Evolutionary conservation across 2,329 filamentous ascomycete genomes (phyloP), one percentile per base, ranked within the genome.

Genomic region (Colletotrichum agaves): DNA sequence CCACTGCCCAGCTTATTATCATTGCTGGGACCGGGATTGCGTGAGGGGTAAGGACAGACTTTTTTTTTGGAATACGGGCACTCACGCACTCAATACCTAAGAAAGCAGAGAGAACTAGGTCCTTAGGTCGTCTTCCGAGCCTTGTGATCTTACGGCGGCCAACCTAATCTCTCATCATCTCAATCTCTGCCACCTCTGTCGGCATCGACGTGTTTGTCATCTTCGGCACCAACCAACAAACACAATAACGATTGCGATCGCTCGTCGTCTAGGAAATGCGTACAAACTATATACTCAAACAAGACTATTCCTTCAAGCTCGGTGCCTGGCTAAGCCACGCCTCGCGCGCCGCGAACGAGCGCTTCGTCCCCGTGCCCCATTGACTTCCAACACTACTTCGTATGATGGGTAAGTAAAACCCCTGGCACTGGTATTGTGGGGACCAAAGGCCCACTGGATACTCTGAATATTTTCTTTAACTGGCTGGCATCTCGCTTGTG

Each of bases 301-400:
- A 27, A 21, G 12, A 27, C 37, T 37, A 50, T 47, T 44, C 13
- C 39, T 55, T 62, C 49, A 44, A 52, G 15, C 47, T n/a, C 37
- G 27, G 10, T 23, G 55, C 44, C 31, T 17, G 33, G 35, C 17
- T 33, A 41, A 43, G 17, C 33, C 23, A 23, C 19, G 43, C 57
- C 46, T 53, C 50, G 50, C 50, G 50, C 33, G 6, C 11, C 15
- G 3, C 23, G 55, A 44, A 12, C 31, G 12, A 49, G 37, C 44
- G 56, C 52, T n/a, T 55, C 35, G 52, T 21, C 31, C 52, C 52
- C 4, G 2, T 23, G 15, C 35, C 12, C 46, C 39, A 59, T 37
- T 19, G 61, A 23, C 37, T 64, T 43, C n/a, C 33, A 17, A 19
- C 52, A 65, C 61, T 65, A n/a, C n/a, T n/a, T n/a, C n/a, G n/a